Evolutionary conservation across 1,139 yeast genomes (phyloP).

Genomic region (Pichia inconspicua): DNA sequence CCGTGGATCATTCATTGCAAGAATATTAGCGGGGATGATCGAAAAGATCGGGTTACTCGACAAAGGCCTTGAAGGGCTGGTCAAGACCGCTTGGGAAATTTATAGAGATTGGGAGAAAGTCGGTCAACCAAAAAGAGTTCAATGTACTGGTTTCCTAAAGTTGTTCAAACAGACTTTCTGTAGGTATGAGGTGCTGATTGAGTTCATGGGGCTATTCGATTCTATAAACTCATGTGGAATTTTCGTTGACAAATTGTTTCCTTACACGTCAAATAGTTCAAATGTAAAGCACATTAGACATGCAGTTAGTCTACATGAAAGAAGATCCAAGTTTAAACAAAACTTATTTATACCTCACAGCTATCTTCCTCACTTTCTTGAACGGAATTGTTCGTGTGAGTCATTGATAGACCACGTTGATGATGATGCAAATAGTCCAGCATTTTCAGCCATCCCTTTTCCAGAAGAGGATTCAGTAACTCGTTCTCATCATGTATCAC

Average conservation of each 20-base stretch:
- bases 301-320: slow-evolving; percentile 58
- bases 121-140: slow-evolving; percentile 41
- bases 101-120: slow-evolving; percentile 56
- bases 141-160: slow-evolving; percentile 26
- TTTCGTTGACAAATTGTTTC: slow-evolving; percentile 48
- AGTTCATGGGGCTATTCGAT: slow-evolving; percentile 61
- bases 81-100: slow-evolving; percentile 52
- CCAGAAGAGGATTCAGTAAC: slow-evolving; percentile 8
- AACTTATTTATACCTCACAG: slow-evolving; percentile 38
- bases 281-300: slow-evolving; percentile 54
- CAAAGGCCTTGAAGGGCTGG: slow-evolving; percentile 46
- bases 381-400: not conserved
- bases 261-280: slow-evolving; percentile 43
- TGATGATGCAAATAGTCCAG: not conserved
- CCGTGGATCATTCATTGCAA: slow-evolving; percentile 58
- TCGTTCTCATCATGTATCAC: slow-evolving; percentile 8
- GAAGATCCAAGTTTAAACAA: slow-evolving; percentile 54
- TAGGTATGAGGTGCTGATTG: slow-evolving; percentile 36
- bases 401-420: not conserved
- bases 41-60: slow-evolving; percentile 51
- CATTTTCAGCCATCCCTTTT: not conserved
- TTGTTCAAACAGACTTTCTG: slow-evolving; percentile 49
- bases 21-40: slow-evolving; percentile 56
- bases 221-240: slow-evolving; percentile 59
- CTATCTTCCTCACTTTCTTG: slow-evolving; percentile 6